Conservation (phyloP, 805 yeast species). For the Hanseniaspora thailandica region DNA sequence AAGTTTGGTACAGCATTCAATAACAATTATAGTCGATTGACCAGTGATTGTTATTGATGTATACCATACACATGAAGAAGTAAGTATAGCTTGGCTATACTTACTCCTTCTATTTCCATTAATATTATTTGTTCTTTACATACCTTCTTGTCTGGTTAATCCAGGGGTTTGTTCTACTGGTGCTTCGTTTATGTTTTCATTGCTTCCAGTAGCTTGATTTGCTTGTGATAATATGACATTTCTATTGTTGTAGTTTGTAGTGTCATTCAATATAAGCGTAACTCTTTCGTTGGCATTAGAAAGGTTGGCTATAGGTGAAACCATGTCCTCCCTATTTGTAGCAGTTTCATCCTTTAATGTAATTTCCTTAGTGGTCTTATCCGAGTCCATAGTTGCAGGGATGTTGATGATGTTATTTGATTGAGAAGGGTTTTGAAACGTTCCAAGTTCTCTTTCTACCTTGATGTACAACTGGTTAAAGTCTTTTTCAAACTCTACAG, state of each 20-base stretch:
- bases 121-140: not conserved
- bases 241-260: slow-evolving; percentile 6
- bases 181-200: not conserved
- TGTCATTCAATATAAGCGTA: not conserved
- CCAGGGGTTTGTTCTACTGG: not conserved
- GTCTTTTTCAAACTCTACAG: not conserved
- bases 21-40: too few species aligned
- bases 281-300: slow-evolving; percentile 4
- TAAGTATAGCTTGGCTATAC: too few species aligned
- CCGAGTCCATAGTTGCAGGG: not conserved
- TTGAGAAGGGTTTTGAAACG: not conserved
- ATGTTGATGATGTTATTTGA: not conserved
- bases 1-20: too few species aligned
- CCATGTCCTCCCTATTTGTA: not conserved
- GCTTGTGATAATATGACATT: not conserved
- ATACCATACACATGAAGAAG: too few species aligned
- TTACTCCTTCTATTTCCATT: too few species aligned
- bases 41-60: too few species aligned
- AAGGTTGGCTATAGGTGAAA: not conserved
- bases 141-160: slow-evolving; percentile 9
- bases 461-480: not conserved
- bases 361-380: not conserved
- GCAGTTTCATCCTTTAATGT: not conserved
- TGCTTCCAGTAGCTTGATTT: not conserved
- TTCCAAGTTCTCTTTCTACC: not conserved